Evolutionary conservation across 805 yeast species (phyloP).

Genomic region (Spathaspora passalidarum): DNA sequence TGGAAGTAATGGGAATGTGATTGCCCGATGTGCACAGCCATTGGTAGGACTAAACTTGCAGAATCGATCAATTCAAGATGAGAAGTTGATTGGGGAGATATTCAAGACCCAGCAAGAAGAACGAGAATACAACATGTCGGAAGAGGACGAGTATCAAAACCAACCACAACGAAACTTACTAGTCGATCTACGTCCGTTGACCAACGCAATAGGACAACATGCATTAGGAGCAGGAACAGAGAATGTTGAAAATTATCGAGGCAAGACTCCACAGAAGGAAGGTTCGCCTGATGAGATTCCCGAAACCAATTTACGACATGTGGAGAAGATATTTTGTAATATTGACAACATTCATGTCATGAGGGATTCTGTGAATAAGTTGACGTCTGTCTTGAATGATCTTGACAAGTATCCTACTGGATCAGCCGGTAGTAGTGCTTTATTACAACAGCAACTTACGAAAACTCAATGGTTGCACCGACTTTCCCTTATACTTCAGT

Average conservation of each 20-base stretch:
- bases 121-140: constrained; percentile 15
- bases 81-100: constrained; percentile 70
- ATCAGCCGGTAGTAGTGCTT: constrained; percentile 18
- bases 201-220: constrained; percentile 94
- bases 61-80: constrained; percentile 88
- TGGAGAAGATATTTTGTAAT: constrained; percentile 76
- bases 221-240: constrained; percentile 99
- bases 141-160: constrained; percentile 20
- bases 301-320: constrained; percentile 23
- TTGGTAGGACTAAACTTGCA: constrained; percentile 80
- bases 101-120: constrained; percentile 54
- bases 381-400: constrained; percentile 62
- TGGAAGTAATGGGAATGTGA: constrained; percentile 61
- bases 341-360: constrained; percentile 95
- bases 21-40: constrained; percentile 91
- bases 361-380: constrained; percentile 73
- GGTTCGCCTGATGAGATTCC: neutral
- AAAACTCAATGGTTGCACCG: constrained; percentile 81
- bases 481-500: constrained; percentile 61
- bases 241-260: constrained; percentile 79
- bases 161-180: constrained; percentile 57
- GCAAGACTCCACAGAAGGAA: constrained; percentile 7
- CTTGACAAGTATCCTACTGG: constrained; percentile 54
- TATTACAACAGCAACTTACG: constrained; percentile 49
- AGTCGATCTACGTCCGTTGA: constrained; percentile 88